Base-by-base conservation (phyloP, 1,284 basidiomycete species). In the Leccinum pachyderme region DNA sequence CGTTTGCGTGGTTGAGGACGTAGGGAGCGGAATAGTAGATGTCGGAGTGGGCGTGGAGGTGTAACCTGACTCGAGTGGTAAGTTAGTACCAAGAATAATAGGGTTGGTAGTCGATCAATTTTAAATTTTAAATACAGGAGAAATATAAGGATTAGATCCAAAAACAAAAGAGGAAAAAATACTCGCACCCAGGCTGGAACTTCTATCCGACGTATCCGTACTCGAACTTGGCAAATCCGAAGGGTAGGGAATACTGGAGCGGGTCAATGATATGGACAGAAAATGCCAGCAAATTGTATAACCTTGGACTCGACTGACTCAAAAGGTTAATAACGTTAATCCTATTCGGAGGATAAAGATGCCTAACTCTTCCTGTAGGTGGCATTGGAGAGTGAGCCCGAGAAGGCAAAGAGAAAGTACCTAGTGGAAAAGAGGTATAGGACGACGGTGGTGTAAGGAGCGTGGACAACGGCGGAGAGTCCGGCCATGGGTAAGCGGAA, bases 171-270 rank as follows among this genome's bases (percentile, higher is more conserved):
- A 53, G 9, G 49, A 46, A 27, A 49, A 53, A 45, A 52, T 32
- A 59, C 57, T 56, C 65, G 51, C 62, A 69, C 67, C 61, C 62
- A 35, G 27, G 39, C 49, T 66, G 18, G 59, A 37, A 46, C 35
- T 46, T 25, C 55, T 18, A 18, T 18, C 18, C 18, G 1, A 18
- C 18, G 18, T 48, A 43, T 52, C 43, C 25, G 52, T 56, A 24
- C 50, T 53, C 7, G 27, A 28, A 22, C 28, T 28, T 8, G 32
- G 43, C 3, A 32, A 48, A 13, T 44, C 47, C n/a, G 51, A 37
- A 35, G 51, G n/a, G n/a, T n/a, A n/a, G n/a, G n/a, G 48, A 43
- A 29, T 28, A n/a, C 61, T 62, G 31, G 39, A 52, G 44, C 28
- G 33, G 28, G 35, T 69, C n/a, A 67, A 35, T 27, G 4, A n/a